phyloP scores from a whole-genome alignment of 352 stramenopile species.

The Phytophthora tubulina region DNA sequence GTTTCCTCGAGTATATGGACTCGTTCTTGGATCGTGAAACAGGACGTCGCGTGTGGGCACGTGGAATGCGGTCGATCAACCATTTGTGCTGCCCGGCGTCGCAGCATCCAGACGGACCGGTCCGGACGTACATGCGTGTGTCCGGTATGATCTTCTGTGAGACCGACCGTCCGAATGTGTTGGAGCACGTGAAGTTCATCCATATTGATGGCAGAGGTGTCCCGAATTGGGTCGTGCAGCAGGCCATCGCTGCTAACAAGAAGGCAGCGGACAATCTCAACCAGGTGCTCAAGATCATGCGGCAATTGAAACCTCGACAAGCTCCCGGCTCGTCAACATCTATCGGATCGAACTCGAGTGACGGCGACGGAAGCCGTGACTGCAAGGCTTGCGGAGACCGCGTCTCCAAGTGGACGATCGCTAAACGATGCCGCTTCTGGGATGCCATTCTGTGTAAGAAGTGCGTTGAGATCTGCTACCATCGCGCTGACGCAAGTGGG shows the following conservation, averaged over 20 bases:
- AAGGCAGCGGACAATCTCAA: slow-evolving; percentile 62
- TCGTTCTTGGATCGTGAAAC: slow-evolving; percentile 68
- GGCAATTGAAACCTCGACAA: slow-evolving; percentile 41
- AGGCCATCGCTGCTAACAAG: slow-evolving; percentile 57
- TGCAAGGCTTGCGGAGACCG: slow-evolving; percentile 65
- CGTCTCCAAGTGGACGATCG: slow-evolving; percentile 73
- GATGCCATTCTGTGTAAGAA: slow-evolving; percentile 70
- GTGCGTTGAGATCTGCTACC: slow-evolving; percentile 66
- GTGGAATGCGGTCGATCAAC: slow-evolving; percentile 71
- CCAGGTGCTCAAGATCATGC: slow-evolving; percentile 74
- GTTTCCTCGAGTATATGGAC: slow-evolving; percentile 76
- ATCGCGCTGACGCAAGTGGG: slow-evolving; percentile 41
- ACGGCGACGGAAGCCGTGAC: slow-evolving; percentile 36
- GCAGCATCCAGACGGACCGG: slow-evolving; percentile 59
- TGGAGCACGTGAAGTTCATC: slow-evolving; percentile 68
- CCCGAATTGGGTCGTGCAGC: slow-evolving; percentile 59
- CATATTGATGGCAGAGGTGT: slow-evolving; percentile 60
- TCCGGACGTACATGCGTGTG: slow-evolving; percentile 62
- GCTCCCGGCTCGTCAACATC: slow-evolving; percentile 25
- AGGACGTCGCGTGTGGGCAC: slow-evolving; percentile 70
- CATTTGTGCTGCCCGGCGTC: slow-evolving; percentile 69
- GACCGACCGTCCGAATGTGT: slow-evolving; percentile 59
- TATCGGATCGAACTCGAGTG: slow-evolving; percentile 19
- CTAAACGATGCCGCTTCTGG: slow-evolving; percentile 71
- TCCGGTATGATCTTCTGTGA: slow-evolving; percentile 73